Base-by-base conservation (phyloP, 2,329 filamentous ascomycete species). In the Xenoacremonium recifei region DNA sequence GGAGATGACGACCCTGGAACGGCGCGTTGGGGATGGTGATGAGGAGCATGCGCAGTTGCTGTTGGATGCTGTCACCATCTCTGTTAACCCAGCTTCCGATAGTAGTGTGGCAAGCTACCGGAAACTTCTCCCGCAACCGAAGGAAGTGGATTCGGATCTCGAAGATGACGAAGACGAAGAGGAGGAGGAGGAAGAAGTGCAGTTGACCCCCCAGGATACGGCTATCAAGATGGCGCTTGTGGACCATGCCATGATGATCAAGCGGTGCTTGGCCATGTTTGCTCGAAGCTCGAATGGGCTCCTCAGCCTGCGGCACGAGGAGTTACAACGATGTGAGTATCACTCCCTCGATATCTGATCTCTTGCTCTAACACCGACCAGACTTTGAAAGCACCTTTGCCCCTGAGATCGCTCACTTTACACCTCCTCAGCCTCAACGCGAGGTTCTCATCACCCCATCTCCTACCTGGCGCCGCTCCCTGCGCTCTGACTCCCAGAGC, bases 201-300 rank as follows among this genome's bases (percentile, higher is more conserved):
- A 80, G 47, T 61, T 81, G 4, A 68, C 71, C 17, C 71, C 78
- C 0, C 76, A 90, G 55, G 85, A 95, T 51, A 88, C 80, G 36
- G 88, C 90, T 2, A 82, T 97, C 51, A 86, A 85, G 58, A 87
- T 91, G 62, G 87, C 89, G 1, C 75, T 97, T 21, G 78, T 95
- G 31, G 93, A 97, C 58, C 91, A 97, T 64, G 89, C 89, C 3
- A 78, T 95, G 45, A 84, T 89, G 64, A 82, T 97, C 55, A 90
- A 92, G 69, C 83, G 89, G 50, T 92, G 89, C 56, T 67, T 97
- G 49, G 74, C 74, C 4, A 75, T 83, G 54, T 88, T 89, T 63
- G 76, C 77, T 44, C 81, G 78, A 63, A 82, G 75, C 69, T 77
- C 66, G 29, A 81, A 78, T 64, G 80, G 72, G 63, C 75, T 69